A percentile compares a stretch with the other conserved stretches of the same genome.
Conservation (phyloP, 2,329 filamentous ascomycete genomes). For the Colletotrichum euphorbiae region DNA sequence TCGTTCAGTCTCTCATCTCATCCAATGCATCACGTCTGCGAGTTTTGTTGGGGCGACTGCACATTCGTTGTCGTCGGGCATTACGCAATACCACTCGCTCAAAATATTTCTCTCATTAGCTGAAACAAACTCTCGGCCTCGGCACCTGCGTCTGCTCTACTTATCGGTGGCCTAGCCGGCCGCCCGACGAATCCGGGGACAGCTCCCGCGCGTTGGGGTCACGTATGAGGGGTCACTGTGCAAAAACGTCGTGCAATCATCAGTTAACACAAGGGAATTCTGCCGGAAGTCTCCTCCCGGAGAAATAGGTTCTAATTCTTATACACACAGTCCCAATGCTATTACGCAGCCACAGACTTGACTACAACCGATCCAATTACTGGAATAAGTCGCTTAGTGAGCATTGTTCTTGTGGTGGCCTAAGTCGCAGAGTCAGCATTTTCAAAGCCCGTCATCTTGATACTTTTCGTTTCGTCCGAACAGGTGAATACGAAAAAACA, state of each 20-base stretch:
- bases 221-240: conserved; percentile 14
- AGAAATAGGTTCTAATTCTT: conserved; percentile 40
- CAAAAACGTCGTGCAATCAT: neutral
- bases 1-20: neutral
- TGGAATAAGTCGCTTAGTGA: conserved; percentile 72
- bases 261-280: conserved; percentile 21
- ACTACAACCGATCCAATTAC: conserved; percentile 20
- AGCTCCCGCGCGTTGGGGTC: neutral
- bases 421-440: conserved; percentile 52
- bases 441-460: conserved; percentile 37
- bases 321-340: conserved; percentile 41
- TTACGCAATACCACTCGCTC: conserved; percentile 30
- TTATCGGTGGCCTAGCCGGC: neutral
- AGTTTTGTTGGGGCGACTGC: neutral
- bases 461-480: neutral
- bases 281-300: conserved; percentile 34
- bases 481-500: neutral
- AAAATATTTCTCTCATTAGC: conserved; percentile 10
- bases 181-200: neutral
- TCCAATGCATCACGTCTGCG: neutral
- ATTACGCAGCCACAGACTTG: conserved; percentile 36
- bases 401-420: conserved; percentile 99
- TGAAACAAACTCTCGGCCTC: conserved; percentile 33
- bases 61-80: neutral
- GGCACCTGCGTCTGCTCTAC: neutral